Base-by-base conservation (phyloP, 352 stramenopile species). In the Pythium aristosporum region DNA sequence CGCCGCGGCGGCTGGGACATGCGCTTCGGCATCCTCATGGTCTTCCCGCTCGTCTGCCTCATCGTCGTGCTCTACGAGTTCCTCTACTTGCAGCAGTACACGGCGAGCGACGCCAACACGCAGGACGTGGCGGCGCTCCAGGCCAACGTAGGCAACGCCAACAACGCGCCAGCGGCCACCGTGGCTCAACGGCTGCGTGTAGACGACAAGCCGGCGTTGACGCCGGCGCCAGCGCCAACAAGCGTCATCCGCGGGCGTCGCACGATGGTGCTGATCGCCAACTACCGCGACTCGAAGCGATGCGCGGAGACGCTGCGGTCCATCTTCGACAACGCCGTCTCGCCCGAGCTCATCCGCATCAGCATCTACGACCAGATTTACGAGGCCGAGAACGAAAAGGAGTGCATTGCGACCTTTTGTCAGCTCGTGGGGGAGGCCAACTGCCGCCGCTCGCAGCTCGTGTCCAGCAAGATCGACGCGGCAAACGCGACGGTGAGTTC, bases 301-400 rank as follows among this genome's bases (percentile, higher is more conserved):
- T 90, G 82, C 70, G 77, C 82, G 16, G 85, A 93, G 73, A 93
- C 82, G n/a, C 61, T 93, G 44, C 73, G 74, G 37, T 93, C 85
- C 25, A 86, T 93, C 54, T 93, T 91, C 41, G 77, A 87, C 66
- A 91, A 89, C 55, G 72, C 85, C 6, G 77, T 72, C 57, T 71
- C 61, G n/a, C 81, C 81, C 7, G 77, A 88, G 42, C 72, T 86
- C 30, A 46, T 90, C 23, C 73, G 71, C 36, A 76, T 90, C 36
- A 88, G 79, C 63, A 75, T 90, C 30, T 86, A 80, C 56, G 81
- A 90, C 73, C 81, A 90, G 63, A 86, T 93, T 47, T 93, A 91
- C 65, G 67, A 71, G 12, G 62, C 71, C 16, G 69, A 91, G 52
- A 82, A 84, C 25, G 85, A 93, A 67, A 71, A 71, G 16, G 73